Evolutionary conservation across 2,329 filamentous ascomycete species (phyloP), one percentile per base, ranked within the genome.

Genomic region (Aspergillus texensis): DNA sequence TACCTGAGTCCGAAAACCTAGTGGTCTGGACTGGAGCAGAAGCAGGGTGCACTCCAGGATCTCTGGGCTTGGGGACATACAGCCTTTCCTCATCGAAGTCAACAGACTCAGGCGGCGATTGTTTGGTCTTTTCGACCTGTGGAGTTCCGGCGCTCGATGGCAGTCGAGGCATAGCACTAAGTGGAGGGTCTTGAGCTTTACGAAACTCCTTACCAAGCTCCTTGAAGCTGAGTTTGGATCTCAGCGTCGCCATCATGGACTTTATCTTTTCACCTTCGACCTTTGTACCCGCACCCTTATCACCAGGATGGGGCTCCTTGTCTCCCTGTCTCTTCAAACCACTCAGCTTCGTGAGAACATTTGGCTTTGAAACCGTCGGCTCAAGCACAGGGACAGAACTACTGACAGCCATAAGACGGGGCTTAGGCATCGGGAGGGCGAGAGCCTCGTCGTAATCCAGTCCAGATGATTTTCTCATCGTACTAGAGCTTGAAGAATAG

Each of bases 141-240:
- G 34, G 52, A 41, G 4, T 26, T 26, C 52, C 34, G 39, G n/a
- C 21, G 10, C 26, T 54, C 57, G 14, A 21, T 39, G 53, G 54
- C 4, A 65, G 14, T 10, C 45, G 61, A 21, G 64, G 67, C 64
- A 67, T 56, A 11, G 57, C 62, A 41, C 45, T 68, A 24, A 48
- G 36, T 6, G 62, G 60, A 9, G 62, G 64, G 19, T 55, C 32
- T 26, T 30, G 53, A 9, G 68, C 66, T 32, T 63, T 70, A 11
- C 64, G 53, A n/a, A 66, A 61, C 30, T 75, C 73, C 43, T 72
- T 74, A 1, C 62, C 68, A 9, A 76, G 48, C 36, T 75, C 73
- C 21, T 73, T 75, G 53, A 75, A 65, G 45, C 72, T 75, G 34
- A 75, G 67, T 60, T 76, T 76, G 4, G 71, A 71, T 43, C 67